A percentile compares a stretch with the other conserved stretches of the same genome.
Conservation (phyloP, 2,329 filamentous ascomycete genomes). For the Aspergillus sp. region DNA sequence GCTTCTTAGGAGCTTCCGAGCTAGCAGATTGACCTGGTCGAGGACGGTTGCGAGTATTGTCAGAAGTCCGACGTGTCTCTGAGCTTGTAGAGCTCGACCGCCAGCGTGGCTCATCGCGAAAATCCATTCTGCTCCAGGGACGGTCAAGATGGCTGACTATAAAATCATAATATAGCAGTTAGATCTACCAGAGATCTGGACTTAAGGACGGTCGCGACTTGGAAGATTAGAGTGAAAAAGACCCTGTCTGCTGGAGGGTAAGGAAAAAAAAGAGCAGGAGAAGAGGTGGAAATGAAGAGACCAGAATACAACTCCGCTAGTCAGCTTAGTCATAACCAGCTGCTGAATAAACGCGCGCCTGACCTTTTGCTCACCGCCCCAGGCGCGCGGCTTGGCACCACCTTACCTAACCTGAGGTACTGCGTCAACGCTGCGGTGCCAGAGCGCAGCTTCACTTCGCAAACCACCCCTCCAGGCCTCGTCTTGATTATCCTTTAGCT, state of each 20-base stretch:
- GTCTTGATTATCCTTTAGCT: not conserved
- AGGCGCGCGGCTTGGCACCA: conserved; percentile 8
- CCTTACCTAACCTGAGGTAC: conserved; percentile 6
- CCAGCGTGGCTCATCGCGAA: conserved; percentile 18
- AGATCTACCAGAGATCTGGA: conserved; percentile 11
- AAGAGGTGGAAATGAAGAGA: conserved; percentile 8
- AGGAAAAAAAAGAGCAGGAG: conserved; percentile 10
- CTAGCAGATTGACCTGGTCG: conserved; percentile 7
- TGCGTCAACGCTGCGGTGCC: conserved; percentile 27
- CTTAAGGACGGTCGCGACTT: too few species aligned
- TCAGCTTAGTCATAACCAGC: not conserved
- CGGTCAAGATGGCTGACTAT: not conserved
- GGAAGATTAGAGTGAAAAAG: too few species aligned
- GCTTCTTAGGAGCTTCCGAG: conserved; percentile 28
- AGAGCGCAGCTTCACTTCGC: conserved; percentile 23
- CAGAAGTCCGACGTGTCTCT: conserved; percentile 5
- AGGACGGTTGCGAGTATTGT: conserved; percentile 7
- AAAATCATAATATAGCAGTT: conserved; percentile 8
- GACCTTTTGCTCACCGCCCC: conserved; percentile 9
- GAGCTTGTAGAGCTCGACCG: conserved; percentile 8
- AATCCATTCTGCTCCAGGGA: conserved; percentile 9
- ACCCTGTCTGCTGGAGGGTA: not conserved
- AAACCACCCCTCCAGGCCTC: conserved; percentile 3
- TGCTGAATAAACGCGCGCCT: conserved; percentile 15
- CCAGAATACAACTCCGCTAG: not conserved